Conservation (phyloP, 805 yeast species). For the Candida coleopterorum region DNA sequence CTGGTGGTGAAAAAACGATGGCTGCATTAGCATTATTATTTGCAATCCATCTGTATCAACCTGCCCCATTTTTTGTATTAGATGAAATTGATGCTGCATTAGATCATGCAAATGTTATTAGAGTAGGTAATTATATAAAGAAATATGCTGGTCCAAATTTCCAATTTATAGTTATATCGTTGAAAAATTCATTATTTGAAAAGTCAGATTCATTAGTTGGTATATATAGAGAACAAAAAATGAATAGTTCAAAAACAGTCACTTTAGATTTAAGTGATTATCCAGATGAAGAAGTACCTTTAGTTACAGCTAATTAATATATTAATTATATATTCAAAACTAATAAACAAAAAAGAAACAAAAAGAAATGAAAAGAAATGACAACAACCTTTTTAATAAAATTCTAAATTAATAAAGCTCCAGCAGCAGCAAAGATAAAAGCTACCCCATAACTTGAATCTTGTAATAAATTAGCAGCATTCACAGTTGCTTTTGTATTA, state of each 20-base stretch:
- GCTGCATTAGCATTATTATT: conserved; percentile 92
- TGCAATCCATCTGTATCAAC: conserved; percentile 85
- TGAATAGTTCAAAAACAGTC: conserved; percentile 67
- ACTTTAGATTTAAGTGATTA: conserved; percentile 69
- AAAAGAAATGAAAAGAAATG: no score
- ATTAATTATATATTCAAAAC: no score
- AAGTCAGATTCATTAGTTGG: conserved; percentile 90
- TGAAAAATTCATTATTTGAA: conserved; percentile 83
- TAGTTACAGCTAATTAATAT: conserved; percentile 8
- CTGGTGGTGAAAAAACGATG: conserved; percentile 96
- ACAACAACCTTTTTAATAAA: no score
- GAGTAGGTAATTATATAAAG: conserved; percentile 80
- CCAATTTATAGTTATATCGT: conserved; percentile 89
- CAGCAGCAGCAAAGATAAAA: conserved; percentile 6
- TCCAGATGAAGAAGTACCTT: conserved; percentile 31
- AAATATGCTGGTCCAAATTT: conserved; percentile 70
- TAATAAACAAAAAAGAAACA: no score
- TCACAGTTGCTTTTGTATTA: neutral
- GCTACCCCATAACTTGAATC: conserved; percentile 5
- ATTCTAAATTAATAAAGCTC: conserved; percentile 8
- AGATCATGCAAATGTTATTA: conserved; percentile 81
- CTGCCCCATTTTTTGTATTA: conserved; percentile 91
- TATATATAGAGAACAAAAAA: conserved; percentile 75
- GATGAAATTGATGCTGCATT: conserved; percentile 99
- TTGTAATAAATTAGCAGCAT: conserved; percentile 1